Conservation (phyloP, 371 early-diverging fungal species). For the Zychaea mexicana region DNA sequence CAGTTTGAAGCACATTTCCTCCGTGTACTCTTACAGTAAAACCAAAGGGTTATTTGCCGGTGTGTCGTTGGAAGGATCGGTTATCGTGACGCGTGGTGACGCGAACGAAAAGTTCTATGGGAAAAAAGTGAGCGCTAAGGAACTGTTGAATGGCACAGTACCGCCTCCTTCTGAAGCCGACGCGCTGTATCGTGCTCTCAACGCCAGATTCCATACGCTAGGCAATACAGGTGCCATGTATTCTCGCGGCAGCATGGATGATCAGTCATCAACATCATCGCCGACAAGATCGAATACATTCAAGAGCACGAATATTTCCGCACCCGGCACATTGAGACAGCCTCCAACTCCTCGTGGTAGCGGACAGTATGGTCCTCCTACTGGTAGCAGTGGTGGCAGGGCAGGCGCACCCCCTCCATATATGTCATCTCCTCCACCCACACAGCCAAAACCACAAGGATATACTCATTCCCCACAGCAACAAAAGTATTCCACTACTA, state of each 20-base stretch:
- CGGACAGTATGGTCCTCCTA: not conserved
- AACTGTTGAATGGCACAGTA: slow-evolving; percentile 77
- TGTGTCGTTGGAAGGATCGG: slow-evolving; percentile 93
- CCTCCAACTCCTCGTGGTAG: slow-evolving; percentile 5
- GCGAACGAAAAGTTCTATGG: slow-evolving; percentile 90
- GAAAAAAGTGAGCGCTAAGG: slow-evolving; percentile 75
- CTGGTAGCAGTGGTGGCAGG: not conserved
- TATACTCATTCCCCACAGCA: slow-evolving; percentile 1
- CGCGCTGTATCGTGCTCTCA: slow-evolving; percentile 78
- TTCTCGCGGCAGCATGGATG: slow-evolving; percentile 20
- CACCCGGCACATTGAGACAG: slow-evolving; percentile 11
- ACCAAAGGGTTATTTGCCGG: slow-evolving; percentile 91
- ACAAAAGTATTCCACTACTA: not conserved
- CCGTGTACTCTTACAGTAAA: slow-evolving; percentile 91
- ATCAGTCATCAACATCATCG: not conserved
- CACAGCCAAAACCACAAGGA: not conserved
- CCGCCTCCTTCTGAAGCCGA: slow-evolving; percentile 84
- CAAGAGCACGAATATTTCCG: slow-evolving; percentile 13
- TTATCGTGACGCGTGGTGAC: slow-evolving; percentile 88
- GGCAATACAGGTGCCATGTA: slow-evolving; percentile 25
- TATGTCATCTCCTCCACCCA: not conserved
- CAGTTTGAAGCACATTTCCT: slow-evolving; percentile 76
- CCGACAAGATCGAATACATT: slow-evolving; percentile 1
- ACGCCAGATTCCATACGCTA: slow-evolving; percentile 31
- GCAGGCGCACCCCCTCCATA: slow-evolving; percentile 1